phyloP scores from a whole-genome alignment of 2,329 filamentous ascomycete species.

The Didymella arachidicola region DNA sequence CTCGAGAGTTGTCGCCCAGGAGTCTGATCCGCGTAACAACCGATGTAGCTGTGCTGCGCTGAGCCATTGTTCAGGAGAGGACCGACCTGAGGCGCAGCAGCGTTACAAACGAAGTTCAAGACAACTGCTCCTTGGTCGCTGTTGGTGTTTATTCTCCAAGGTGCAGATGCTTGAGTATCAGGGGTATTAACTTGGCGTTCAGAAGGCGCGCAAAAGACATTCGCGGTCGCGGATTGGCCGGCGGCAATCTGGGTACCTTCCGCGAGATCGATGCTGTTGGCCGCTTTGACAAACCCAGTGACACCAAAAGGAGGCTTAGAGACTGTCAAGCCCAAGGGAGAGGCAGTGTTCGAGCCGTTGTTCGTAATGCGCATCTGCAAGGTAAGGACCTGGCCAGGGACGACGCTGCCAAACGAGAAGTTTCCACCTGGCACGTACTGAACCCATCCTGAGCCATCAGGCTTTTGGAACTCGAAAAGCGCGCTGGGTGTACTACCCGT shows the following conservation, averaged over 20 bases:
- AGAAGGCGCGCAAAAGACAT: slow-evolving; percentile 63
- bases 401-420: slow-evolving; percentile 65
- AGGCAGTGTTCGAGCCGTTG: slow-evolving; percentile 46
- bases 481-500: slow-evolving; percentile 60
- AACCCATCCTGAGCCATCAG: slow-evolving; percentile 60
- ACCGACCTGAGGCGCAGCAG: slow-evolving; percentile 62
- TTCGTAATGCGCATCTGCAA: slow-evolving; percentile 65
- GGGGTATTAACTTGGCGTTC: slow-evolving; percentile 65
- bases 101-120: slow-evolving; percentile 62
- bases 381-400: slow-evolving; percentile 58
- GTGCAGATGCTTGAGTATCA: slow-evolving; percentile 58
- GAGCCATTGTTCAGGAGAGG: slow-evolving; percentile 56
- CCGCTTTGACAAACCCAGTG: slow-evolving; percentile 61
- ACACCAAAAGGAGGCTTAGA: slow-evolving; percentile 68
- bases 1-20: slow-evolving; percentile 60
- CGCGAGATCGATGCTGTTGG: slow-evolving; percentile 65
- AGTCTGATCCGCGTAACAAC: slow-evolving; percentile 66
- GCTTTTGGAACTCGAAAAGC: slow-evolving; percentile 63
- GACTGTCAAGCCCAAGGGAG: slow-evolving; percentile 56
- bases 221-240: slow-evolving; percentile 61
- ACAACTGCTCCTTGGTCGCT: slow-evolving; percentile 55
- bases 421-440: slow-evolving; percentile 52
- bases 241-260: slow-evolving; percentile 63
- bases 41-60: slow-evolving; percentile 61
- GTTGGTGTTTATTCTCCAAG: slow-evolving; percentile 64